These are phyloP conservation scores for Trametes punicea DNA, from an alignment of 768 basidiomycete species.

Conservation along the genomic window DNA sequence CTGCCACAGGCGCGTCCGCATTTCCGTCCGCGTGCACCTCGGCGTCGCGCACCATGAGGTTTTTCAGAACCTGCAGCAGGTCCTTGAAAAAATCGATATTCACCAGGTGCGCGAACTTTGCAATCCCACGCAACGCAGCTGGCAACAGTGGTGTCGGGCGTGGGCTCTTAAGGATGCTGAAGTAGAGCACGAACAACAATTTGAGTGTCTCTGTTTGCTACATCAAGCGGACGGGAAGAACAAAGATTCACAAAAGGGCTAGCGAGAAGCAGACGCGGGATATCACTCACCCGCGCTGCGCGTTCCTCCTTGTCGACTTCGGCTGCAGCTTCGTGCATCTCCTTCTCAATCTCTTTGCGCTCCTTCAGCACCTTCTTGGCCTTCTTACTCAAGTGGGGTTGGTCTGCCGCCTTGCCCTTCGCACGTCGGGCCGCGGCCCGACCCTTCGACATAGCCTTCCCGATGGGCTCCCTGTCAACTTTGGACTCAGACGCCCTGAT, in stretches of 20 bases:
- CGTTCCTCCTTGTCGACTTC: constrained; percentile 92
- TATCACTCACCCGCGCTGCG: constrained; percentile 62
- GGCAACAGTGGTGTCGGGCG: constrained; percentile 76
- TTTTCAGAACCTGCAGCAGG: constrained; percentile 81
- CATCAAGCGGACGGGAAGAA: constrained; percentile 17
- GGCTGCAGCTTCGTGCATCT: constrained; percentile 92
- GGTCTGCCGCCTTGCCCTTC: constrained; percentile 57
- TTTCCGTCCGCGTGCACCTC: constrained; percentile 36
- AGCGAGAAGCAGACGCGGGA: constrained; percentile 5
- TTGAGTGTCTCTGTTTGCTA: constrained; percentile 99
- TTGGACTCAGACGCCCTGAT: constrained; percentile 73
- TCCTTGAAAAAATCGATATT: constrained; percentile 99
- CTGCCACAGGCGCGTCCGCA: constrained; percentile 21
- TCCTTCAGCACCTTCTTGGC: constrained; percentile 82
- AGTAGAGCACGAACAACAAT: constrained; percentile 94
- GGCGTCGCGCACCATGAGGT: constrained; percentile 55
- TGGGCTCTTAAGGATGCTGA: constrained; percentile 89
- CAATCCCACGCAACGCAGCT: constrained; percentile 86
- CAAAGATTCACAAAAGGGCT: constrained; percentile 15
- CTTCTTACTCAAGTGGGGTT: constrained; percentile 89
- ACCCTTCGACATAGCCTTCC: constrained; percentile 41
- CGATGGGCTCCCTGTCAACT: constrained; percentile 48
- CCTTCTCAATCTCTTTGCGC: constrained; percentile 83
- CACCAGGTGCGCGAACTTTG: constrained; percentile 92
- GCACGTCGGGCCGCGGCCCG: constrained; percentile 42